Evolutionary conservation across 2,329 filamentous ascomycete genomes (phyloP), one percentile per base, ranked within the genome.

Genomic region (Microcera coccophila): DNA sequence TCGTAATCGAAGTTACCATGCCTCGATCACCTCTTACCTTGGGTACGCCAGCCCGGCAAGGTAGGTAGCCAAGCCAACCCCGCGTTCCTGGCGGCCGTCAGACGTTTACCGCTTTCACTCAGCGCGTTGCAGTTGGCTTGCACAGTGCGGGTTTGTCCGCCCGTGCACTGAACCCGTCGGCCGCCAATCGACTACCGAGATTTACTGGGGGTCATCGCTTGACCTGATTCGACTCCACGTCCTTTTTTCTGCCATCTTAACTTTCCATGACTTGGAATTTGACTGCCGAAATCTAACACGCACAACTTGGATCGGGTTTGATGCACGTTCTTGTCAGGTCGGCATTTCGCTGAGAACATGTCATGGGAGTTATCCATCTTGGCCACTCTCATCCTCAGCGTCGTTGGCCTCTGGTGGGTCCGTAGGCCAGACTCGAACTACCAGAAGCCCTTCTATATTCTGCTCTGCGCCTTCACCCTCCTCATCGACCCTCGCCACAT

Each of bases 341-440:
- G 53, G 47, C 52, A 52, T 42, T 48, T 55, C 58, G 57, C 58
- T 61, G 65, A 67, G 65, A 69, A 66, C 60, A 69, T 69, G 66
- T 67, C 64, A 67, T 69, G 66, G 66, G 64, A 66, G 63, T 62
- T 64, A 50, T 57, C 65, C 57, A 60, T 61, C 53, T 65, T 67
- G 60, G 67, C 60, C 53, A 59, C 64, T 61, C 60, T 67, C 60
- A 62, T 63, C 62, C 50, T 68, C 60, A 61, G 58, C 59, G 54
- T 65, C 52, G 53, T 64, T 51, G 61, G 63, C 57, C 62, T 64
- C 53, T 65, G 64, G 58, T 66, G 63, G 59, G 54, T 66, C 50
- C 59, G 58, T 58, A 64, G 55, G 48, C 59, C 59, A 42, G 58
- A 58, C 39, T 57, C 60, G 41, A 58, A 53, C 47, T 59, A 58